These are phyloP conservation scores for Chamaecyparis obtusa DNA, from an alignment of 75 land plant genomes.

Conservation along the genomic window DNA sequence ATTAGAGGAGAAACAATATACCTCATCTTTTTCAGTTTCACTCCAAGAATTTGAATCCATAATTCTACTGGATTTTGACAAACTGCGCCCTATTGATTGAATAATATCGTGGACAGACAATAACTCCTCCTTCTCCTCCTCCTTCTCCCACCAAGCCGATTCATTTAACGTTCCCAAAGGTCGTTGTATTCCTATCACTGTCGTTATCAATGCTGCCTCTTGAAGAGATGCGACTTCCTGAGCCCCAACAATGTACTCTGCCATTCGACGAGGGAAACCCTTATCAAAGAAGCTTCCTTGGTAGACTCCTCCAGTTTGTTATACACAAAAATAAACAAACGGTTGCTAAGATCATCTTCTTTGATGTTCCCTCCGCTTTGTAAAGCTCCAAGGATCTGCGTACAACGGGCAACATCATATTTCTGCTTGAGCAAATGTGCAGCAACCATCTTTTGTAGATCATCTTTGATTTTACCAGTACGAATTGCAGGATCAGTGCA, in stretches of 20 bases:
- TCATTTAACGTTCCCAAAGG: too few species aligned
- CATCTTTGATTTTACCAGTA: too few species aligned
- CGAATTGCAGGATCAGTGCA: too few species aligned
- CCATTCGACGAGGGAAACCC: neutral
- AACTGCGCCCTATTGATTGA: neutral
- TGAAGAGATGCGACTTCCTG: neutral
- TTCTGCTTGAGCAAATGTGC: neutral
- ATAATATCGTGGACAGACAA: neutral
- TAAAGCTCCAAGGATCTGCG: neutral
- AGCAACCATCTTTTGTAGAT: neutral
- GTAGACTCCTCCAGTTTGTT: neutral
- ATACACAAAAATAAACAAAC: neutral
- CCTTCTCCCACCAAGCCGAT: too few species aligned
- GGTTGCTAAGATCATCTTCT: neutral
- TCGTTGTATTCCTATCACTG: neutral
- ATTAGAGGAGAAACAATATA: neutral
- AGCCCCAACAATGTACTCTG: neutral
- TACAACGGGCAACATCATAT: neutral
- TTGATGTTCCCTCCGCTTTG: neutral
- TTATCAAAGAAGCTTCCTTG: neutral
- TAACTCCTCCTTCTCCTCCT: neutral
- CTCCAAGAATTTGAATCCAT: neutral
- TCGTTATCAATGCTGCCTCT: neutral
- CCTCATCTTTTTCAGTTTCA: neutral
- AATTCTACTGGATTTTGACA: neutral